Conservation (phyloP, 805 yeast species). For the Pichia cephalocereana region DNA sequence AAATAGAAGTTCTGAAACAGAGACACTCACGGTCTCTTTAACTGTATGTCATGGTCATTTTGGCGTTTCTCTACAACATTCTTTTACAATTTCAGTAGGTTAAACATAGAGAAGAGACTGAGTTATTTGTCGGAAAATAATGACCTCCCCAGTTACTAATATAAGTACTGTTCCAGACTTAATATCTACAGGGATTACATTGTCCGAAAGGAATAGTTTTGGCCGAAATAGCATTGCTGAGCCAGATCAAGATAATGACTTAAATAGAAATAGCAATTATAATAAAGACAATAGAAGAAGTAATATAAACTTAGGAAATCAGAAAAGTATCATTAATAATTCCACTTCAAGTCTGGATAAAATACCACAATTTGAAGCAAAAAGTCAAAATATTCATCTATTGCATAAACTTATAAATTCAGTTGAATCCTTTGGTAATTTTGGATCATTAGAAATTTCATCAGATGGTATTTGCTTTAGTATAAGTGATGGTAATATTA, state of each 20-base stretch:
- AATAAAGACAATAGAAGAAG: not conserved
- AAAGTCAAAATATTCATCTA: conserved; percentile 18
- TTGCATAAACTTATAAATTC: conserved; percentile 22
- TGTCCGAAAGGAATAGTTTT: not conserved
- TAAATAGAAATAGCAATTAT: not conserved
- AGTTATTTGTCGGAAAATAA: not conserved
- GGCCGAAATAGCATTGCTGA: not conserved
- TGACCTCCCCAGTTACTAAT: not conserved
- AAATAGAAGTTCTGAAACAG: too few relatives aligned
- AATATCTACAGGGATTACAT: not conserved
- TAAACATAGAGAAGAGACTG: too few relatives aligned
- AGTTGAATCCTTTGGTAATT: conserved; percentile 23
- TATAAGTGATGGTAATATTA: conserved; percentile 37
- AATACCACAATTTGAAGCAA: conserved; percentile 18
- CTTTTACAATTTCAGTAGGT: too few relatives aligned
- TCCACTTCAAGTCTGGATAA: not conserved
- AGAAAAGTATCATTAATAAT: too few relatives aligned
- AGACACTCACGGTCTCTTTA: too few relatives aligned
- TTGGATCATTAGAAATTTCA: conserved; percentile 29
- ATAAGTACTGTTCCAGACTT: not conserved
- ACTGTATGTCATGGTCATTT: too few relatives aligned
- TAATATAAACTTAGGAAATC: not conserved
- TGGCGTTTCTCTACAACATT: too few relatives aligned
- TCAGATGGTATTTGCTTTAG: conserved; percentile 44
- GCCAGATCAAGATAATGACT: not conserved